phyloP scores from a whole-genome alignment of 495 filamentous ascomycete species.

The Emericellopsis terricola region DNA sequence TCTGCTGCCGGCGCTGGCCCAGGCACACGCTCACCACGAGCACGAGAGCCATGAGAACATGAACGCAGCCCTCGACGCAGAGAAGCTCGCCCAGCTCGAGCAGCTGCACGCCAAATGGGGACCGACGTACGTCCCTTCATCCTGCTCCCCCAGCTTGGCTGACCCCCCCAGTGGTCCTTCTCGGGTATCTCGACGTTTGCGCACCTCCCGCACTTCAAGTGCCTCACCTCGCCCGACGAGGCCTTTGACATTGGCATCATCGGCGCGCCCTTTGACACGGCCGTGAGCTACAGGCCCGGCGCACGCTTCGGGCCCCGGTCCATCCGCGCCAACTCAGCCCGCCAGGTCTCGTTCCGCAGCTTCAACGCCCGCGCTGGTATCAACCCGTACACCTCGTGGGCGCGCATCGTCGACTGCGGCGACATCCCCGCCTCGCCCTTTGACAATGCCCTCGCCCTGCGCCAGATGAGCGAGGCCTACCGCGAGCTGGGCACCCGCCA shows the following conservation, averaged over 20 bases:
- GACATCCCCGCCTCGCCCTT: conserved; percentile 69
- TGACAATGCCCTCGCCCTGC: conserved; percentile 57
- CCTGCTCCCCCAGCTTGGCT: no score
- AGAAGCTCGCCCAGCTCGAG: no score
- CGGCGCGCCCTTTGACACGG: conserved; percentile 73
- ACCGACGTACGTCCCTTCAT: no score
- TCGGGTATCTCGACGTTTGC: conserved; percentile 67
- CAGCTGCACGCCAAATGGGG: no score
- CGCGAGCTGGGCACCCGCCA: conserved; percentile 22
- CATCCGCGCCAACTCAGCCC: conserved; percentile 59
- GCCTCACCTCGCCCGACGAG: conserved; percentile 46
- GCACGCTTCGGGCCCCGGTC: conserved; percentile 70
- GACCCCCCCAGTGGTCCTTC: conserved; percentile 43
- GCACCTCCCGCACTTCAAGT: conserved; percentile 57
- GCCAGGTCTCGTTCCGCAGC: conserved; percentile 52
- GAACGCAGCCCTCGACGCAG: no score
- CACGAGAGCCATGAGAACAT: no score
- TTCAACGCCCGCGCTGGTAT: conserved; percentile 64
- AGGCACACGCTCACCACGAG: no score
- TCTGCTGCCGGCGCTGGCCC: no score
- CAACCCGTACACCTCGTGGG: conserved; percentile 62
- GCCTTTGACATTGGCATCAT: conserved; percentile 65
- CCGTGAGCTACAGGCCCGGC: conserved; percentile 61
- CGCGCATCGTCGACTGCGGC: conserved; percentile 60
- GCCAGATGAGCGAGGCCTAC: conserved; percentile 65